Conservation (phyloP, 2,329 filamentous ascomycete species). For the Fonsecaea multimorphosa region DNA sequence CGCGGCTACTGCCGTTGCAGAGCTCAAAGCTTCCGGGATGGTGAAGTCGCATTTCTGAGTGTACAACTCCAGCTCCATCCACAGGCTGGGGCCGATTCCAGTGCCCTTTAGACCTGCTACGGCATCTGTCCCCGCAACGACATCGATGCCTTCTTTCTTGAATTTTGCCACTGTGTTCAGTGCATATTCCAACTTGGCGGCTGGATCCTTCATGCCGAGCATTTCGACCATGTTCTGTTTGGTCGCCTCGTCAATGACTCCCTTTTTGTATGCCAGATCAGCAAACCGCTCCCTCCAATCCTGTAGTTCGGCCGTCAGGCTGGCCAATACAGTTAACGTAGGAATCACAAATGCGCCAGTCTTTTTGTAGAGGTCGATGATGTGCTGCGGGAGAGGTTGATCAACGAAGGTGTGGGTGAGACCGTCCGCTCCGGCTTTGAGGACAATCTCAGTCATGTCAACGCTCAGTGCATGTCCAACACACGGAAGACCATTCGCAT, state of each 20-base stretch:
- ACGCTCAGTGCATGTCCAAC: constrained; percentile 37
- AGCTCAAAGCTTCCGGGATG: constrained; percentile 39
- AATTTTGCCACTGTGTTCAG: constrained; percentile 36
- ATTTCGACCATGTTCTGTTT: constrained; percentile 40
- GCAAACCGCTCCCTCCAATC: constrained; percentile 36
- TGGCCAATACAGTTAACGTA: constrained; percentile 33
- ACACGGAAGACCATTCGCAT: constrained; percentile 30
- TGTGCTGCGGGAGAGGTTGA: constrained; percentile 35
- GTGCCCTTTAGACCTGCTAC: constrained; percentile 37
- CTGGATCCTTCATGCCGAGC: constrained; percentile 38
- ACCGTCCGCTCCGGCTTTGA: constrained; percentile 39
- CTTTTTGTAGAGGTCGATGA: constrained; percentile 37
- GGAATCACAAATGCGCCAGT: constrained; percentile 40
- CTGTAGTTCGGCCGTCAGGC: constrained; percentile 36
- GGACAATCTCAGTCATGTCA: constrained; percentile 38
- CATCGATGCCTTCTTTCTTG: constrained; percentile 40
- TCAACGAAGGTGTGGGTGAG: constrained; percentile 41
- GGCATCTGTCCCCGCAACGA: constrained; percentile 45
- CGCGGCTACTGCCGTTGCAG: constrained; percentile 41
- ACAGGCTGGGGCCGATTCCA: constrained; percentile 39
- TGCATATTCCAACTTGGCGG: constrained; percentile 36
- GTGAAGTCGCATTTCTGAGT: constrained; percentile 42
- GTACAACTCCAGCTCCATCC: constrained; percentile 42
- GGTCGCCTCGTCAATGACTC: constrained; percentile 38
- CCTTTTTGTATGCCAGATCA: constrained; percentile 36